Evolutionary conservation across 768 basidiomycete genomes (phyloP).

Genomic region (Rhodosporidiobolus sp.): DNA sequence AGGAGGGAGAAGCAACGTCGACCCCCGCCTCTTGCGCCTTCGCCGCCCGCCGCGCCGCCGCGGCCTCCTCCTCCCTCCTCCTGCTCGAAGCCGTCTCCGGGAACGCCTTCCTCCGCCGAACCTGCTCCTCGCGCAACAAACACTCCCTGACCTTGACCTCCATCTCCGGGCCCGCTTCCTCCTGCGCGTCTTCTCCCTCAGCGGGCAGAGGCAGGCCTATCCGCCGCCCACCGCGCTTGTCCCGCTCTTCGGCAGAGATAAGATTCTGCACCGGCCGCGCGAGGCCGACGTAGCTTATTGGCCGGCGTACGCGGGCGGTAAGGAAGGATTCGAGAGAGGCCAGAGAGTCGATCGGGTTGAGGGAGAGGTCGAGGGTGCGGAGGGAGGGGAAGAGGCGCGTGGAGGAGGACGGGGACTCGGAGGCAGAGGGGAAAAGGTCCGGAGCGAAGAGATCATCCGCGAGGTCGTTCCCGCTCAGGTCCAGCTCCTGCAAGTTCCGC

Average conservation of each 20-base stretch:
- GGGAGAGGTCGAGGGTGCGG: constrained; percentile 6
- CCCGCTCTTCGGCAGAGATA: constrained; percentile 11
- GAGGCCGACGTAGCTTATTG: constrained; percentile 20
- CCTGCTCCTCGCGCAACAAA: constrained; percentile 4
- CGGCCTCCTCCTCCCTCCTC: neutral
- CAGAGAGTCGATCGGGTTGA: constrained; percentile 26
- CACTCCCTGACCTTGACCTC: constrained; percentile 21
- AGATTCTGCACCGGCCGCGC: constrained; percentile 14
- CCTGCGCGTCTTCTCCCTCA: neutral
- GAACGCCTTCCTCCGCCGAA: constrained; percentile 1
- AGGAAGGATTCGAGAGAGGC: constrained; percentile 18
- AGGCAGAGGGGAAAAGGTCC: neutral
- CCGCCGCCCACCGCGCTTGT: neutral
- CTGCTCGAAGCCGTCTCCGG: neutral
- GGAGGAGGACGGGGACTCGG: neutral
- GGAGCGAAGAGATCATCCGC: constrained; percentile 9
- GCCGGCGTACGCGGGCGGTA: neutral
- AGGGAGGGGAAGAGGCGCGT: constrained; percentile 12
- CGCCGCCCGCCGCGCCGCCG: neutral
- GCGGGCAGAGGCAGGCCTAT: constrained; percentile 7
- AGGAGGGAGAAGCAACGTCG: too few relatives aligned
- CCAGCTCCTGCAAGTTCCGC: constrained; percentile 1
- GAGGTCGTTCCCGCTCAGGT: constrained; percentile 20
- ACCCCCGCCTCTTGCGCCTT: neutral
- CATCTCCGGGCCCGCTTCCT: neutral